Percentiles rank a stretch among this genome's conserved stretches.
Evolutionary conservation across 2,329 filamentous ascomycete genomes (phyloP).

Genomic region (Stagonosporopsis vannaccii): DNA sequence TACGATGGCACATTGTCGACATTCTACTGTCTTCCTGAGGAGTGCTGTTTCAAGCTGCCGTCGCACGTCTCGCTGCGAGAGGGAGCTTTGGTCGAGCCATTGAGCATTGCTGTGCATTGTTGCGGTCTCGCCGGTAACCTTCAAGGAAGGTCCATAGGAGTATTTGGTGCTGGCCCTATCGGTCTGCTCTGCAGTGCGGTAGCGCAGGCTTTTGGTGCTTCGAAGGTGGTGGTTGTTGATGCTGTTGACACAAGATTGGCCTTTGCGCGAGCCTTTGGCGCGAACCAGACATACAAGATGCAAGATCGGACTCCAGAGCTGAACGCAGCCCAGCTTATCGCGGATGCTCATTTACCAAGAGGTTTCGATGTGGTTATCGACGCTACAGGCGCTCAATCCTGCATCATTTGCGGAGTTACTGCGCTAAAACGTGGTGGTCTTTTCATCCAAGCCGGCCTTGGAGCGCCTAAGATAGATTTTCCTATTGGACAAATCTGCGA

Average conservation of each 20-base stretch:
- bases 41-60: constrained; percentile 39
- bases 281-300: constrained; percentile 20
- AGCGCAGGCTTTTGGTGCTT: constrained; percentile 19
- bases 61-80: constrained; percentile 34
- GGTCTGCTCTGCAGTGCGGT: constrained; percentile 24
- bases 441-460: constrained; percentile 35
- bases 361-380: constrained; percentile 34
- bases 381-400: constrained; percentile 34
- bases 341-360: not conserved
- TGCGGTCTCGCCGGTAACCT: constrained; percentile 52
- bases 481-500: constrained; percentile 34
- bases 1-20: constrained; percentile 37
- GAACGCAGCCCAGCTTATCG: constrained; percentile 11
- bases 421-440: constrained; percentile 25
- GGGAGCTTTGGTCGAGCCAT: constrained; percentile 37
- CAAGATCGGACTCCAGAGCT: constrained; percentile 5
- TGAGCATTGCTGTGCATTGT: constrained; percentile 36
- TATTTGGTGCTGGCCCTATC: constrained; percentile 28
- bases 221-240: constrained; percentile 16
- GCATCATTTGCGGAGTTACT: constrained; percentile 26
- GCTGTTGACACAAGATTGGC: constrained; percentile 16
- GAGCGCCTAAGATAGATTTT: constrained; percentile 25
- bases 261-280: constrained; percentile 20
- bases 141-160: constrained; percentile 15
- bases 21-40: constrained; percentile 31